Evolutionary conservation across 2,329 filamentous ascomycete species (phyloP), one percentile per base, ranked within the genome.

Genomic region (Stagonosporopsis tanaceti): DNA sequence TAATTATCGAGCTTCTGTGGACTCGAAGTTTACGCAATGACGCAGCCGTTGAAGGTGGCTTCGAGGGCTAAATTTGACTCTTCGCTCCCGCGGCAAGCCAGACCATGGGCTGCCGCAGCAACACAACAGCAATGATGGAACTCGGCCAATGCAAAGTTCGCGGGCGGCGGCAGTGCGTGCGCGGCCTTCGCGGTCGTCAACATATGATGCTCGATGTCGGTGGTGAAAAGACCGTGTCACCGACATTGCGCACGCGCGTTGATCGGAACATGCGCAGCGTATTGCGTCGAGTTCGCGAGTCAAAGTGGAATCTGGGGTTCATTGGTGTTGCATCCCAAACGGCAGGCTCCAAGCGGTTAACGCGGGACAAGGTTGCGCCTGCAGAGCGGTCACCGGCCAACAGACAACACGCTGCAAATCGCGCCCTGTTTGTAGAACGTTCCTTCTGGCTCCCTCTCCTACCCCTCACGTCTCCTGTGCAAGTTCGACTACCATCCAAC

Each of bases 341-440:
- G 40, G 37, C 48, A 39, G 44, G 12, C 48, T 50, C 44, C 44
- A 57, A 53, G 54, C 54, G 54, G 54, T 50, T 53, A 57, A 57
- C 38, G 47, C 47, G 32, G 48, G 40, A 17, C 48, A 47, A 30
- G 53, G 54, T 39, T 45, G 48, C 28, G 34, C 54, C 48, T 44
- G 39, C 54, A 57, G 28, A 40, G 42, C 48, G 32, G 48, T 57
- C 54, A 50, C 54, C 54, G 32, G 47, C 54, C 48, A 57, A 35
- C 32, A 47, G 40, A 56, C 53, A 51, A 45, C 47, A 47, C 28
- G 44, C 38, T 38, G 53, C 53, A 47, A 52, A 34, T 44, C 27
- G 39, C 38, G 34, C 44, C 37, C 34, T 34, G 22, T 20, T 45
- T 42, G 38, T 47, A 38, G 28, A 50, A 35, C 20, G 17, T 7